Base-by-base conservation (phyloP, 1,284 basidiomycete genomes). In the Schizophyllum commune region DNA sequence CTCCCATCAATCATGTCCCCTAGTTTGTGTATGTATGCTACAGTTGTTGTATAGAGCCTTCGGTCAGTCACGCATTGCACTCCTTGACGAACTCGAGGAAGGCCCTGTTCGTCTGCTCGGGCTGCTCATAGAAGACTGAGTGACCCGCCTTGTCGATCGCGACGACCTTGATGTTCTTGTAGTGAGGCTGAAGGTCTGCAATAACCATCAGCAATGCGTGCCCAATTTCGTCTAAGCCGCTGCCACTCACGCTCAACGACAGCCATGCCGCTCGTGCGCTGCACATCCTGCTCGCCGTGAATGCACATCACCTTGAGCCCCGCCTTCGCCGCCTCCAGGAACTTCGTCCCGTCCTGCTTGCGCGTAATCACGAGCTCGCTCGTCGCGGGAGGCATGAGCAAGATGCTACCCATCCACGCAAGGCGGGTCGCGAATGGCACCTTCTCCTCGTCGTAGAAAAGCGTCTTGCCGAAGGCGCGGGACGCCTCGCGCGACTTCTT, bases 211-310 rank as follows among this genome's bases (percentile, higher is more conserved):
- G 39, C 9, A 11, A 13, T 47, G 17, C 39, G 17, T 47, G 34
- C 27, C 27, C 27, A 9, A 47, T 11, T 3, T 47, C 39, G 13
- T 13, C 17, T 2, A 47, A 3, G 17, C 17, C 39, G 3, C 8
- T 13, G 39, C 39, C 17, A 47, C 39, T 47, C 8, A 47, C 39
- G 39, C 39, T 47, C 39, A 6, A 62, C 61, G n/a, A 63, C 55
- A 1, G 59, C 56, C 58, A 52, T 58, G 21, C 58, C 56, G 52
- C 61, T 60, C 1, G 32, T 34, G 32, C 63, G 53, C 9, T 62
- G 63, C 11, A 32, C 58, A 27, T 64, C 63, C 32, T 62, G 34
- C n/a, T 39, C 51, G n/a, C 61, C 63, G 53, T 64, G 56, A 19
- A 64, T 52, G 47, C 56, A 64, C 8, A 64, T 27, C 11, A 61